These are phyloP conservation scores for Acanthamoeba divionensis DNA, from an alignment of 208 protist species.

Conservation along the genomic window DNA sequence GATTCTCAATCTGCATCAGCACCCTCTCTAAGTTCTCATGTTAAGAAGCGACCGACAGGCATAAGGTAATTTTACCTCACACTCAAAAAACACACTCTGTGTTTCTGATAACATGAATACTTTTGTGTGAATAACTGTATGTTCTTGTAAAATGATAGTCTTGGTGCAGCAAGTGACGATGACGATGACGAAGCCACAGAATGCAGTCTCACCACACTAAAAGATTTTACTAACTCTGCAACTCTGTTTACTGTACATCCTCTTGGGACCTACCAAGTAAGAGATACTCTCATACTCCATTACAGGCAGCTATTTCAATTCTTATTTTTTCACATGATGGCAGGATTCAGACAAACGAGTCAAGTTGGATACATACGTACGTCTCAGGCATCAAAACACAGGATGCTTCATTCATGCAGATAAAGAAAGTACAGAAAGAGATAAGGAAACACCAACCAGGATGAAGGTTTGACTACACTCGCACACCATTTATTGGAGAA, in stretches of 20 bases:
- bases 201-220: background rate
- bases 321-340: too few species aligned
- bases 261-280: background rate
- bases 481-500: too few species aligned
- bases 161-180: background rate
- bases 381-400: background rate
- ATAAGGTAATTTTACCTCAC: background rate
- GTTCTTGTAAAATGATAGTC: too few species aligned
- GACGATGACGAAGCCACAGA: background rate
- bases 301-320: too few species aligned
- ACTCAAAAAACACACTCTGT: background rate
- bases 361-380: slow-evolving; percentile 20
- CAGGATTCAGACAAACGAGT: slow-evolving; percentile 12
- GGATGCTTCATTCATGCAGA: slow-evolving; percentile 21
- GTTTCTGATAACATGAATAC: too few species aligned
- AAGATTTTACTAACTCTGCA: background rate
- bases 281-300: background rate
- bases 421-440: background rate
- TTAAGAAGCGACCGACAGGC: background rate
- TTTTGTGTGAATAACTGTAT: too few species aligned
- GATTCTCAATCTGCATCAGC: too few species aligned
- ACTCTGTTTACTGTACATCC: slow-evolving; percentile 13
- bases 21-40: too few species aligned
- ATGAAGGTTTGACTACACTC: too few species aligned
- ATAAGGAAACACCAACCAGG: too few species aligned